A percentile compares a stretch with the other conserved stretches of the same genome.
phyloP scores from a whole-genome alignment of 2,329 filamentous ascomycete genomes.

The Epichloe bromicola region DNA sequence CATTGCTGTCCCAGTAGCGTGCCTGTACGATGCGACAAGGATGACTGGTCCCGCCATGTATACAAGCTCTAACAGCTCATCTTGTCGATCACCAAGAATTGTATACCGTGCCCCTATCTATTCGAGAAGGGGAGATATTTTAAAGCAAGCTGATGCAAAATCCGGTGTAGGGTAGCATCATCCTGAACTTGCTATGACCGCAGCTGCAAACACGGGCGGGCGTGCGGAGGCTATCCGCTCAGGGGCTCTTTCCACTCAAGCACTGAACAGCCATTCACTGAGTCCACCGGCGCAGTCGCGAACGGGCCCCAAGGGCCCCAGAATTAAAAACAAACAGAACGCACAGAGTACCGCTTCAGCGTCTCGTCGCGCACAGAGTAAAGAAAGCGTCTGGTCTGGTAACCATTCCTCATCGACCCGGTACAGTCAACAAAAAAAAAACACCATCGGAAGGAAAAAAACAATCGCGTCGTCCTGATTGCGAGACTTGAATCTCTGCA shows the following conservation, averaged over 20 bases:
- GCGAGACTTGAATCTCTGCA: constrained; percentile 5
- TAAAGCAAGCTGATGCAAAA: too few relatives aligned
- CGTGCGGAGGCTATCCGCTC: neutral
- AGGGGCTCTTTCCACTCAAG: neutral
- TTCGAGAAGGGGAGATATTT: too few relatives aligned
- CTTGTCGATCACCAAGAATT: too few relatives aligned
- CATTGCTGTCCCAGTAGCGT: too few relatives aligned
- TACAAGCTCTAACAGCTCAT: too few relatives aligned
- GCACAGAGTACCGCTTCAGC: neutral
- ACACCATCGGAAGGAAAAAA: neutral
- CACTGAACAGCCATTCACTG: neutral
- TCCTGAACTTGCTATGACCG: too few relatives aligned
- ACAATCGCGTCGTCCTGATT: constrained; percentile 4
- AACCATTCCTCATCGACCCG: neutral
- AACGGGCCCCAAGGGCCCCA: neutral
- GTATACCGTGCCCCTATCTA: too few relatives aligned
- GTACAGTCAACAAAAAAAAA: neutral
- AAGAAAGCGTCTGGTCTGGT: neutral
- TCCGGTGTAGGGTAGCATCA: too few relatives aligned
- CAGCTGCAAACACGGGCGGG: neutral
- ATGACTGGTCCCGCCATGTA: too few relatives aligned
- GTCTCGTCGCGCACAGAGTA: neutral
- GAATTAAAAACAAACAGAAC: neutral
- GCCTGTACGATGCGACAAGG: too few relatives aligned
- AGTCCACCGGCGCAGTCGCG: neutral